A percentile compares a stretch with the other conserved stretches of the same genome.
These are phyloP conservation scores for Populus alba DNA, from an alignment of 345 rosid species.

Conservation along the genomic window DNA sequence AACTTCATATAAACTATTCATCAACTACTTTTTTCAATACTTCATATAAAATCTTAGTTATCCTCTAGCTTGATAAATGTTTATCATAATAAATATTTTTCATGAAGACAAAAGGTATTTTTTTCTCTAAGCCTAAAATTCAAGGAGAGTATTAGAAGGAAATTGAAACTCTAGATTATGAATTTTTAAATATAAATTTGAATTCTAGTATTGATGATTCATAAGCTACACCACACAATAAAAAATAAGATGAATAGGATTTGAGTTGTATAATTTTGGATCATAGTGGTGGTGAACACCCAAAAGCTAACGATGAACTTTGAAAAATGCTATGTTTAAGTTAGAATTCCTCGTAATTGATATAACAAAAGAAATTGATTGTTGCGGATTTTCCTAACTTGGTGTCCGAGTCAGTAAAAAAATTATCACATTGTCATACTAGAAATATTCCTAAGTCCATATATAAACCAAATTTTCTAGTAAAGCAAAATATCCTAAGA, in stretches of 20 bases:
- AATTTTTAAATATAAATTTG: not conserved
- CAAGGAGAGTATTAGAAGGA: not conserved
- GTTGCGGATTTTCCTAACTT: no score
- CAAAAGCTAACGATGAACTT: no score
- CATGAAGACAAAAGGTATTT: not conserved
- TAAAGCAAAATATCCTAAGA: no score
- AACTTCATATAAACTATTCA: not conserved
- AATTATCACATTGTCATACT: no score
- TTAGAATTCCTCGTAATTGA: no score
- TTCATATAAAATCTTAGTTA: no score
- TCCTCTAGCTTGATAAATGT: not conserved
- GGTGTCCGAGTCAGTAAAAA: no score
- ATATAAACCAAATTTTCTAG: no score
- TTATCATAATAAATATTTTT: not conserved
- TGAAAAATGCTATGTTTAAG: no score
- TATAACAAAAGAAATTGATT: accelerated
- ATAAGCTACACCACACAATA: not conserved
- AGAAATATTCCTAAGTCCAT: no score
- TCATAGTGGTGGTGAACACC: not conserved
- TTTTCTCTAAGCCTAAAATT: not conserved
- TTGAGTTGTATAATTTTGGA: not conserved
- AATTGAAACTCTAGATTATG: not conserved
- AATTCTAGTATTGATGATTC: not conserved
- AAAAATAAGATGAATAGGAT: not conserved
- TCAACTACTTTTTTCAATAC: not conserved